Percentiles rank a stretch among this genome's conserved stretches.
Evolutionary conservation across 2,329 filamentous ascomycete species (phyloP).

Genomic region (Cordyceps javanica): DNA sequence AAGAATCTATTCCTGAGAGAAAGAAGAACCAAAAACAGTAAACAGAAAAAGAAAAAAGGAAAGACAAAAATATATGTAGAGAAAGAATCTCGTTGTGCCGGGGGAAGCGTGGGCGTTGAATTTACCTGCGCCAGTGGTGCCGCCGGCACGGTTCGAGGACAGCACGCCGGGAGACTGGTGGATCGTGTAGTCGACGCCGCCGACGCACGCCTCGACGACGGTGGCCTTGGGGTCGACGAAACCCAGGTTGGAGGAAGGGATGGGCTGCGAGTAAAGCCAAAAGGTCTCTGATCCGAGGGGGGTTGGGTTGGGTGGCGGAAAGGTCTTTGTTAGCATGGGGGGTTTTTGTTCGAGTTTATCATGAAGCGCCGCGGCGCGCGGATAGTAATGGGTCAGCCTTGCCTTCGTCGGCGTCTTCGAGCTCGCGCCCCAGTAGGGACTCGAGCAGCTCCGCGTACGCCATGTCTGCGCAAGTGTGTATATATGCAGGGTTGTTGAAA

Average conservation of each 20-base stretch:
- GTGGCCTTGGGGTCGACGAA: conserved; percentile 70
- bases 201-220: conserved; percentile 61
- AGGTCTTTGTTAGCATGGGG: neutral
- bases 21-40: neutral
- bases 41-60: neutral
- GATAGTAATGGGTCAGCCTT: too few relatives aligned
- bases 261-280: conserved; percentile 70
- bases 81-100: too few relatives aligned
- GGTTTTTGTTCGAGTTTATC: too few relatives aligned
- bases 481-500: too few relatives aligned
- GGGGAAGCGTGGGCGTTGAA: neutral
- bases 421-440: conserved; percentile 34
- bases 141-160: conserved; percentile 63
- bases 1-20: neutral
- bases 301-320: neutral
- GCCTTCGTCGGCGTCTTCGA: conserved; percentile 46
- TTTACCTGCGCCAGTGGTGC: conserved; percentile 47
- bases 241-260: conserved; percentile 72
- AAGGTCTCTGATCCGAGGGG: conserved; percentile 71
- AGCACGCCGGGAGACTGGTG: conserved; percentile 80
- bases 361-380: too few relatives aligned
- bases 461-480: neutral
- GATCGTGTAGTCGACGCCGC: conserved; percentile 64
- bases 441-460: conserved; percentile 17
- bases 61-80: too few relatives aligned